Evolutionary conservation across 306 rosid species (phyloP).

Genomic region (Begonia masoniana): DNA sequence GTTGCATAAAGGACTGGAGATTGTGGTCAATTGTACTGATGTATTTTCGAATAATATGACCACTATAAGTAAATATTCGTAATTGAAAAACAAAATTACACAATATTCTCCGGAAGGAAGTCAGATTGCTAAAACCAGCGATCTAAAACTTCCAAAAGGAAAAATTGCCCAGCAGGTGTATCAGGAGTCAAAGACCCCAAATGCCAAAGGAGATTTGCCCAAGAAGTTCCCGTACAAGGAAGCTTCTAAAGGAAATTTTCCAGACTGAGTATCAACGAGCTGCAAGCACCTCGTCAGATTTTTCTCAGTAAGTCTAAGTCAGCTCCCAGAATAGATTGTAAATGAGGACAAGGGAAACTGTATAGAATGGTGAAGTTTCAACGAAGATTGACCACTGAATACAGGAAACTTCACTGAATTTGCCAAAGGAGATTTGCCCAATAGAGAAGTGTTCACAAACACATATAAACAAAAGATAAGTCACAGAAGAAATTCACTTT

Average conservation of each 20-base stretch:
- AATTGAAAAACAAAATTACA: constrained; percentile 5
- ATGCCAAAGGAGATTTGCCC: constrained; percentile 99
- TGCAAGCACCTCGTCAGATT: constrained; percentile 11
- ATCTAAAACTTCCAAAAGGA: constrained; percentile 38
- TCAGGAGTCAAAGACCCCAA: constrained; percentile 48
- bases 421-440: constrained; percentile 93
- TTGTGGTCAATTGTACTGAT: constrained; percentile 8
- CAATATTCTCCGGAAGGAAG: constrained; percentile 5
- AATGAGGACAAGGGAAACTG: constrained; percentile 36
- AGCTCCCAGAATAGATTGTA: constrained; percentile 10
- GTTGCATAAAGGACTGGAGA: constrained; percentile 12
- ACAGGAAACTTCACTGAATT: constrained; percentile 21
- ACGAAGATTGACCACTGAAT: constrained; percentile 9
- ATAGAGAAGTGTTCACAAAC: constrained; percentile 18
- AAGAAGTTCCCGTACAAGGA: constrained; percentile 30
- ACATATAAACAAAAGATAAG: constrained; percentile 5
- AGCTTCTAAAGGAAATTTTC: constrained; percentile 24
- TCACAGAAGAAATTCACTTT: constrained; percentile 16
- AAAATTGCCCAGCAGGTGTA: constrained; percentile 46
- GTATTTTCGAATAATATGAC: background rate
- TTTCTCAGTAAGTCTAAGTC: constrained; percentile 11
- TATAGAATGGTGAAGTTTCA: constrained; percentile 20
- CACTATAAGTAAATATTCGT: constrained; percentile 19
- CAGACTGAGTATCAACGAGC: constrained; percentile 23
- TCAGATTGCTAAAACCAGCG: constrained; percentile 34